These are phyloP conservation scores for Clonostachys solani DNA, from an alignment of 2,329 filamentous ascomycete genomes.

Conservation along the genomic window DNA sequence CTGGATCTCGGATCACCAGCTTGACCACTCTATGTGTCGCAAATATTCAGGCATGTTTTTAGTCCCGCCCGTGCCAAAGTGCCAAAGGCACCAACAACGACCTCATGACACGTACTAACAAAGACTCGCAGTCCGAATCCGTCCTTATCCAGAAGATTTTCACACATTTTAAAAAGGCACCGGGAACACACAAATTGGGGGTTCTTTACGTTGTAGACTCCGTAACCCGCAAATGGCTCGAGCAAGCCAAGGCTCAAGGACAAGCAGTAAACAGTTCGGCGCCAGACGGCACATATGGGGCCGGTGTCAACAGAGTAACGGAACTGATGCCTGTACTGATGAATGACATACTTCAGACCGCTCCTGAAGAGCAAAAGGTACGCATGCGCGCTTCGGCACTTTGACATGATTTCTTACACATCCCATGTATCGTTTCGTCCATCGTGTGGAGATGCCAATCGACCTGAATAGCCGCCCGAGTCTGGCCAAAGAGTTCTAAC, in stretches of 20 bases:
- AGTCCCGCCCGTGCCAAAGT: not conserved
- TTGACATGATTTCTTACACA: slow-evolving; percentile 24
- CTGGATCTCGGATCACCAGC: slow-evolving; percentile 83
- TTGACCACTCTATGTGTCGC: slow-evolving; percentile 84
- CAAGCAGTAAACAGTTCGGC: slow-evolving; percentile 78
- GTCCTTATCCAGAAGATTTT: slow-evolving; percentile 94
- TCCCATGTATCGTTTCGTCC: slow-evolving; percentile 24
- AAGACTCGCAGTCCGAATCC: slow-evolving; percentile 70
- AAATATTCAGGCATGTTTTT: slow-evolving; percentile 74
- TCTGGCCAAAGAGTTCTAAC: too few species aligned
- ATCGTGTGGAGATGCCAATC: too few species aligned
- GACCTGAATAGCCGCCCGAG: too few species aligned
- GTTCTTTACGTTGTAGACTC: slow-evolving; percentile 99
- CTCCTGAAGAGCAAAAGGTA: slow-evolving; percentile 96
- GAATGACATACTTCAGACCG: slow-evolving; percentile 87
- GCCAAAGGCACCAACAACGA: slow-evolving; percentile 1
- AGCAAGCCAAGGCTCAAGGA: slow-evolving; percentile 82
- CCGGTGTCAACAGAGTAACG: slow-evolving; percentile 93
- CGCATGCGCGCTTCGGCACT: slow-evolving; percentile 24
- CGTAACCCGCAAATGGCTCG: slow-evolving; percentile 98
- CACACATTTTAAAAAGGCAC: slow-evolving; percentile 94
- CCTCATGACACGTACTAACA: slow-evolving; percentile 9
- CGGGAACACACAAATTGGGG: slow-evolving; percentile 93
- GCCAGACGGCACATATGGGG: slow-evolving; percentile 87
- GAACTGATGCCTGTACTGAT: slow-evolving; percentile 91